A percentile compares a stretch with the other conserved stretches of the same genome.
Conservation (phyloP, 208 protist genomes). For the Lotmaria passim region DNA sequence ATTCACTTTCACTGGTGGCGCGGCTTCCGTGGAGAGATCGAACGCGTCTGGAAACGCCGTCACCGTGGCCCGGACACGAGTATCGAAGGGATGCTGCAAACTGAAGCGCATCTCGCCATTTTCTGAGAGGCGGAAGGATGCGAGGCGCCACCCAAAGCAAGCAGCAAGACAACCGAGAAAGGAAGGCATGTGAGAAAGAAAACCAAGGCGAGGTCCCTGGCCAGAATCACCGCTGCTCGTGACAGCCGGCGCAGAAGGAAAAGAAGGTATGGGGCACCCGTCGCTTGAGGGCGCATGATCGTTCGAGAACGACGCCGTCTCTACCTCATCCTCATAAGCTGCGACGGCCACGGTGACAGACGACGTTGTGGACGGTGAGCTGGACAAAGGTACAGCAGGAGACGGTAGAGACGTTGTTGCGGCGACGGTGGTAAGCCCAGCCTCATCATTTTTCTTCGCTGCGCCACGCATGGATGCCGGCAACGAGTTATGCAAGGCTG, state of each 20-base stretch:
- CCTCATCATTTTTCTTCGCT: too few species aligned
- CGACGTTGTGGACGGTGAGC: background rate
- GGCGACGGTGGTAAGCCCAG: background rate
- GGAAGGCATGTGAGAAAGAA: conserved; percentile 5
- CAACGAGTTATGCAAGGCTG: too few species aligned
- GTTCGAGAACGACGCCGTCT: background rate
- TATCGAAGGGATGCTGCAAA: conserved; percentile 9
- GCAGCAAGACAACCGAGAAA: conserved; percentile 21
- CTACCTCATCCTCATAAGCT: background rate
- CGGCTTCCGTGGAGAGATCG: background rate
- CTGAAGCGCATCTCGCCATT: conserved; percentile 3
- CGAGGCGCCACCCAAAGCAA: conserved; percentile 32
- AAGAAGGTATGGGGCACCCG: background rate
- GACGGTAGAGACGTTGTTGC: background rate
- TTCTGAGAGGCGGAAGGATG: conserved; percentile 1
- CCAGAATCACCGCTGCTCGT: too few species aligned
- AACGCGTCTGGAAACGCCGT: background rate
- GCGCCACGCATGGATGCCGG: too few species aligned
- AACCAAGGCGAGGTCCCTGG: too few species aligned
- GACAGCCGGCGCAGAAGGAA: too few species aligned
- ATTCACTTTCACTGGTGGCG: background rate
- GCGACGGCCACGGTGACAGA: background rate
- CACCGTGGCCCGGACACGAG: background rate
- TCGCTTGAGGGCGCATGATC: background rate
- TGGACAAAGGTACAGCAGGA: background rate